These are phyloP conservation scores for Hemisphaericaspora lyxosophila DNA, from an alignment of 1,139 yeast species.

Conservation along the genomic window DNA sequence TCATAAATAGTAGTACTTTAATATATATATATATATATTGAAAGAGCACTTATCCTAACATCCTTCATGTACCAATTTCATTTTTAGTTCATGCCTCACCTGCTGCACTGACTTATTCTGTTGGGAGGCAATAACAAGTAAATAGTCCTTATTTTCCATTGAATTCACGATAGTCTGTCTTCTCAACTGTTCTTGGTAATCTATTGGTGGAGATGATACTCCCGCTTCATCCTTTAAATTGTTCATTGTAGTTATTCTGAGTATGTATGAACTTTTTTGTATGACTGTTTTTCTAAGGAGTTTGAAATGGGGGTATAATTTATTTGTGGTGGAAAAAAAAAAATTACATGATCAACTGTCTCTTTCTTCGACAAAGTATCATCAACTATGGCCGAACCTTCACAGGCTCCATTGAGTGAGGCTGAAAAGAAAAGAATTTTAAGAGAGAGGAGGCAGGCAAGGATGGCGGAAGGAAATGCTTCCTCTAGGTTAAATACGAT, in stretches of 20 bases:
- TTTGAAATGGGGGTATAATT: too few species aligned
- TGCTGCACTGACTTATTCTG: conserved; percentile 46
- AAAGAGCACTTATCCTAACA: not conserved
- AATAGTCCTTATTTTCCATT: conserved; percentile 44
- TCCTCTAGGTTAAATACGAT: conserved; percentile 53
- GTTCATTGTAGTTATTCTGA: not conserved
- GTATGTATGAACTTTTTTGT: too few species aligned
- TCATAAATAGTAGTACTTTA: not conserved
- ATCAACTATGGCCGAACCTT: conserved; percentile 20
- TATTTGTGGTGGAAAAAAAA: not conserved
- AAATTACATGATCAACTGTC: not conserved
- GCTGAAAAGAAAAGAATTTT: conserved; percentile 63
- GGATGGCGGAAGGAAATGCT: conserved; percentile 60
- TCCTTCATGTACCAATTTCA: conserved; percentile 16
- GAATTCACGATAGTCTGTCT: conserved; percentile 42
- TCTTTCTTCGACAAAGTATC: not conserved
- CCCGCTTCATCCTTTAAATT: not conserved
- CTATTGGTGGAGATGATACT: conserved; percentile 14
- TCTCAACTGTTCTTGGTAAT: conserved; percentile 40
- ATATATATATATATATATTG: too few species aligned
- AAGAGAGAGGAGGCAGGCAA: conserved; percentile 71
- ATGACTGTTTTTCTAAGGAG: too few species aligned
- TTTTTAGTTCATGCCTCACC: conserved; percentile 40
- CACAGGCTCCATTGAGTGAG: conserved; percentile 36
- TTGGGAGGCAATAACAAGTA: conserved; percentile 44